These are phyloP conservation scores for Zymoseptoria crescenta DNA, from an alignment of 2,329 filamentous ascomycete species.

Conservation along the genomic window DNA sequence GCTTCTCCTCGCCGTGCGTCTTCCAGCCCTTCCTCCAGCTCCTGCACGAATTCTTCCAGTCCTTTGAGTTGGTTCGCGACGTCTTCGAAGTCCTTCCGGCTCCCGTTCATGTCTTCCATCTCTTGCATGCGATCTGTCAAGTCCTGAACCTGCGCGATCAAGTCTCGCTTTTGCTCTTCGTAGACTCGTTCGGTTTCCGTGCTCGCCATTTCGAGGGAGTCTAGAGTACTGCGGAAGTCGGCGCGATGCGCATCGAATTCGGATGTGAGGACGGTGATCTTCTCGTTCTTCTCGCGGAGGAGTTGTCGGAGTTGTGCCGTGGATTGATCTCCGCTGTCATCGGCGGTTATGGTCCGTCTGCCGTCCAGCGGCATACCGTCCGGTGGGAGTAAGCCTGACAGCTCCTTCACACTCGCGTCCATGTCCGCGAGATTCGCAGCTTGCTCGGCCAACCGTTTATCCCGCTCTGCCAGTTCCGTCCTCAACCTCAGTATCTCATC, in stretches of 20 bases:
- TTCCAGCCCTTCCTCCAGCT: conserved; percentile 92
- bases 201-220: conserved; percentile 90
- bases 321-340: conserved; percentile 43
- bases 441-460: conserved; percentile 83
- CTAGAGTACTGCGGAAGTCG: conserved; percentile 93
- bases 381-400: conserved; percentile 62
- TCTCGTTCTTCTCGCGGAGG: conserved; percentile 91
- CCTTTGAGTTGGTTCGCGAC: conserved; percentile 90
- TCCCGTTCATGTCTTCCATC: conserved; percentile 68
- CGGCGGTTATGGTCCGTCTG: conserved; percentile 46
- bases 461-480: conserved; percentile 70
- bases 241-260: conserved; percentile 94
- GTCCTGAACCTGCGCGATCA: conserved; percentile 67
- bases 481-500: conserved; percentile 64
- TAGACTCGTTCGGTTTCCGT: conserved; percentile 95
- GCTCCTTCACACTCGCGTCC: conserved; percentile 76
- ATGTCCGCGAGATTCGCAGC: conserved; percentile 76
- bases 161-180: conserved; percentile 80
- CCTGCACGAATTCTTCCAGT: conserved; percentile 89
- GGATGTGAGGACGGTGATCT: conserved; percentile 82
- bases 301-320: conserved; percentile 63
- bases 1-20: conserved; percentile 90
- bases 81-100: conserved; percentile 80
- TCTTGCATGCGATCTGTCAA: conserved; percentile 78
- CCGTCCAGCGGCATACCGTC: conserved; percentile 39